Evolutionary conservation across 2,329 filamentous ascomycete genomes (phyloP), one percentile per base, ranked within the genome.

Genomic region (Aureobasidium musti): DNA sequence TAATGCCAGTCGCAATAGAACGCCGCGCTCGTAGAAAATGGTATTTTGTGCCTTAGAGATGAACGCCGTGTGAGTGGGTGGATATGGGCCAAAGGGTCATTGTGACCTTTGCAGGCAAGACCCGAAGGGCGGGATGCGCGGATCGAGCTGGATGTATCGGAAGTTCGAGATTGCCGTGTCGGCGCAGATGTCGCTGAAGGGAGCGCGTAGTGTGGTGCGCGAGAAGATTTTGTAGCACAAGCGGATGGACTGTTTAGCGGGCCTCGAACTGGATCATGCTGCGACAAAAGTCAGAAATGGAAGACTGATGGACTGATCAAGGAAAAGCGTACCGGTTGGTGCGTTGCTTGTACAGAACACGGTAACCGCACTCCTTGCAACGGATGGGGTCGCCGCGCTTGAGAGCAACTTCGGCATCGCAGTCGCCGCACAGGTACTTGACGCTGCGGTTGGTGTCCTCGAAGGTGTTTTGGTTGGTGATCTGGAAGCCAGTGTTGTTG

Each of bases 231-330:
- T 35, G 28, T 45, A 23, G 28, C n/a, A 37, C 10, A 10, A 21
- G 35, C 13, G 3, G 11, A 19, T 17, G 43, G n/a, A 28, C 26
- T 2, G 8, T 52, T 68, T 67, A 98, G 80, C 94, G 87, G 61
- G 95, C 95, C 83, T 99, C 93, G 75, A 99, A 98, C 81, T 99
- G 95, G 61, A 98, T 93, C 93, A 98, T 97, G 76, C 94, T 96
- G 72, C 30, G 26, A 37, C 30, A 28, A 47, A 26, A 10, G 33
- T 50, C 23, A 63, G 59, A 30, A 23, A 11, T 5, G 21, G 8
- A n/a, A 30, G 23, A 52, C 19, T 10, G 11, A 21, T 8, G n/a
- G 28, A 43, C 13, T 35, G 37, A 11, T 21, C 30, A 39, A 59
- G 30, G 63, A 21, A 59, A 37, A 23, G 30, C 89, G 79, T 78